A percentile compares a stretch with the other conserved stretches of the same genome.
phyloP scores from a whole-genome alignment of 2,329 filamentous ascomycete species.

The Curvularia sp. region DNA sequence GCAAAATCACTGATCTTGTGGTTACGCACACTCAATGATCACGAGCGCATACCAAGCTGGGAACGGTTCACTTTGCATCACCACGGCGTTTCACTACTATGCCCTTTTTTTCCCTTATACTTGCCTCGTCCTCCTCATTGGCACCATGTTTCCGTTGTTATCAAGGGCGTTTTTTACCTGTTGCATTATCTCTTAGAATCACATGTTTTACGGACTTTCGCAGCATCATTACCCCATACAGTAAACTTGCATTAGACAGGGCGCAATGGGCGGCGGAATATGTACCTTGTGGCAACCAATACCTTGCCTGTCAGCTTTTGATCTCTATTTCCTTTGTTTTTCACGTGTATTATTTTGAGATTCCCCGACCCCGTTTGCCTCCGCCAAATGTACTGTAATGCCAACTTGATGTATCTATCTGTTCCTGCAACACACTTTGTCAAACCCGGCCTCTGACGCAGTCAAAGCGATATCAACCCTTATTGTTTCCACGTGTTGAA shows the following conservation, averaged over 20 bases:
- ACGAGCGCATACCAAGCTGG: neutral
- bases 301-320: neutral
- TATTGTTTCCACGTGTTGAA: too few species aligned
- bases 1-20: neutral
- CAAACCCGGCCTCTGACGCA: too few species aligned
- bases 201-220: neutral
- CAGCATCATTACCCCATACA: neutral
- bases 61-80: neutral
- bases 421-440: too few species aligned
- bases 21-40: neutral
- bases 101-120: neutral
- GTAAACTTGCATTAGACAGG: slow-evolving; percentile 13
- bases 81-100: neutral
- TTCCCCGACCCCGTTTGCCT: too few species aligned
- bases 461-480: too few species aligned
- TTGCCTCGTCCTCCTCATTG: neutral
- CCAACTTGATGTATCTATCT: too few species aligned
- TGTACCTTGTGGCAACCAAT: neutral
- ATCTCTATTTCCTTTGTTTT: neutral
- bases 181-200: neutral
- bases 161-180: neutral
- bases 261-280: neutral
- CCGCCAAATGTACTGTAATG: too few species aligned
- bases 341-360: too few species aligned
- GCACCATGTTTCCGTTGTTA: neutral